Evolutionary conservation across 352 stramenopile species (phyloP), one percentile per base, ranked within the genome.

Genomic region (Globisporangium abappressorium): DNA sequence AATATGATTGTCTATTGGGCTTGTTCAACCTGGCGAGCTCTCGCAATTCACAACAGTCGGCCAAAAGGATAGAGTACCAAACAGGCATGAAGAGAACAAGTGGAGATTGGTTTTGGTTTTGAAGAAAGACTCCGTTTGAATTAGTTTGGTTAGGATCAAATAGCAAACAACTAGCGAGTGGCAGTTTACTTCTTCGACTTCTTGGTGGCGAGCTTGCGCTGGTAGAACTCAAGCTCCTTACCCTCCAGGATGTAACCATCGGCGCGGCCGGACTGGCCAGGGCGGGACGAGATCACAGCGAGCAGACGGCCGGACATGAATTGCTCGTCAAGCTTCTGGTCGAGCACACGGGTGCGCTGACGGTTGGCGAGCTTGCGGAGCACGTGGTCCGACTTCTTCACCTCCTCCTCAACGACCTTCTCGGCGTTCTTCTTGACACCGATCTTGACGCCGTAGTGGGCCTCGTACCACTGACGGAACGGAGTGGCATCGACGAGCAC

Each of bases 211-310:
- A 99, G 82, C 89, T 99, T 97, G 79, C 97, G 98, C 84, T 98
- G 90, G 92, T 99, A 99, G 85, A 99, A 99, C 65, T 98, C 96
- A 34, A 99, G 92, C 84, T 99, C 98, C 80, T 98, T 97, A 81
- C 98, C 98, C 79, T 99, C 98, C 67, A 99, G 79, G 71, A 99
- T 97, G 85, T 99, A 99, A 72, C 98, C 98, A 76, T 99, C 98
- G 69, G 90, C 95, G 66, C 98, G 95, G 79, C 98, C 98, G 58
- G 88, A 98, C 91, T 99, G 98, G 76, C 98, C 98, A 51, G 98
- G 98, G 76, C 98, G 94, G 54, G 94, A 99, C 69, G 97, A 97
- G 72, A 99, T 98, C 74, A 95, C 97, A 57, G 98, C 98, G 47
- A 98, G 80, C 43, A 99, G 82, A 86, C 98, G 97, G 74, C 98